phyloP scores from a whole-genome alignment of 192 early-diverging fungal genomes.

The Phycomyces nitens region DNA sequence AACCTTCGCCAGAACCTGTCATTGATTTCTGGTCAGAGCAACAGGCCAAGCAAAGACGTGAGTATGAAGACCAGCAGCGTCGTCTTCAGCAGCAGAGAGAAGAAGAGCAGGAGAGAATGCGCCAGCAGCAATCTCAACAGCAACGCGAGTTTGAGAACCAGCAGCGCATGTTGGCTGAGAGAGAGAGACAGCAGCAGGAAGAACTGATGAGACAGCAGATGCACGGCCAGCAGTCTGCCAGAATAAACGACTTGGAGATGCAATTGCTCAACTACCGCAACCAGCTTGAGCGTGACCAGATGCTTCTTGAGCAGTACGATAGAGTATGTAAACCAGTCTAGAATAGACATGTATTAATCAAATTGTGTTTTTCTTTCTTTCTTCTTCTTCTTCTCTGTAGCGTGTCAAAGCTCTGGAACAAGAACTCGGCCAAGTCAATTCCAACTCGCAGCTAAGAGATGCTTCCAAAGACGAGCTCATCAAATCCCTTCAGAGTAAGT shows the following conservation, averaged over 20 bases:
- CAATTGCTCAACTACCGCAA: conserved; percentile 74
- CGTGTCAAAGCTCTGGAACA: conserved; percentile 81
- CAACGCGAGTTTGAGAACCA: conserved; percentile 76
- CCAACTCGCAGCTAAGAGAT: conserved; percentile 68
- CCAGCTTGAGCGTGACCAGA: conserved; percentile 79
- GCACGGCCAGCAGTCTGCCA: conserved; percentile 73
- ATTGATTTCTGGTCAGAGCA: conserved; percentile 63
- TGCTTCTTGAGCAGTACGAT: conserved; percentile 86
- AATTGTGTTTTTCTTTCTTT: neutral
- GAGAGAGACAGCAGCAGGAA: conserved; percentile 68
- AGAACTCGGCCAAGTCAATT: conserved; percentile 70
- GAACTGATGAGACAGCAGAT: conserved; percentile 78
- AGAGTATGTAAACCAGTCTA: conserved; percentile 37
- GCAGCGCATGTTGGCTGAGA: conserved; percentile 68
- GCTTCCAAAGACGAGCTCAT: conserved; percentile 84
- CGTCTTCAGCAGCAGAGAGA: conserved; percentile 56
- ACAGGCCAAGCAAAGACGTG: conserved; percentile 58
- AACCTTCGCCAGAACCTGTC: conserved; percentile 50
- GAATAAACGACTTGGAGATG: conserved; percentile 74
- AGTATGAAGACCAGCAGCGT: conserved; percentile 65
- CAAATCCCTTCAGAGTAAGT: conserved; percentile 72
- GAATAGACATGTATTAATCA: neutral
- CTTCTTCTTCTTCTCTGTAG: conserved; percentile 29
- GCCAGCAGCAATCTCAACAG: conserved; percentile 62
- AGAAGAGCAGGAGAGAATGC: conserved; percentile 58